Percentiles rank a stretch among this genome's conserved stretches.
Conservation (phyloP, 331 rosid genomes). For the Malus hybrid region DNA sequence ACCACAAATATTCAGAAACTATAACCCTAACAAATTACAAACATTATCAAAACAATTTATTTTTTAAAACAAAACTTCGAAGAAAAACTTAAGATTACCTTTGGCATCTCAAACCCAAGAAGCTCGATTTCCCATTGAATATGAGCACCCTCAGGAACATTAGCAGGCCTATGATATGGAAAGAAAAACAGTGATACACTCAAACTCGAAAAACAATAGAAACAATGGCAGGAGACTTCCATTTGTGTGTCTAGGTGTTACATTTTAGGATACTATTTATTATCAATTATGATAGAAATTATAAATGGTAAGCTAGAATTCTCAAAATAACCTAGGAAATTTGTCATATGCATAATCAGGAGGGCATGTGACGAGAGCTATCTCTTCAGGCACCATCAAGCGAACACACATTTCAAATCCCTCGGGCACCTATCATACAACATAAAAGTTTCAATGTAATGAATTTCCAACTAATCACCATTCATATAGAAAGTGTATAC, state of each 20-base stretch:
- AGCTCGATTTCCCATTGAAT: constrained; percentile 96
- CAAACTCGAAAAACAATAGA: not conserved
- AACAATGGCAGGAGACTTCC: not conserved
- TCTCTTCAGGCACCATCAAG: constrained; percentile 92
- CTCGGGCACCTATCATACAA: constrained; percentile 61
- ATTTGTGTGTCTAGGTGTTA: not conserved
- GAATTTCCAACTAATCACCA: not conserved
- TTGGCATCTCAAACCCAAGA: constrained; percentile 90
- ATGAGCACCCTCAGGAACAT: constrained; percentile 81
- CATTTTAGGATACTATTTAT: not conserved
- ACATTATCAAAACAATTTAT: not conserved
- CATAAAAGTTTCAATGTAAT: not conserved
- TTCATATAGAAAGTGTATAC: not conserved
- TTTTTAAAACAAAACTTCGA: not conserved
- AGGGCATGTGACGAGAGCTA: constrained; percentile 79
- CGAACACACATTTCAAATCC: constrained; percentile 95
- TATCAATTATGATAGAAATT: not conserved
- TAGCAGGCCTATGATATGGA: constrained; percentile 49
- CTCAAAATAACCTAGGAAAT: constrained; percentile 53
- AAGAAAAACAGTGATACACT: constrained; percentile 13
- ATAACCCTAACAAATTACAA: not conserved
- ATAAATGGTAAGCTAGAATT: constrained; percentile 8
- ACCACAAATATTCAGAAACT: not conserved
- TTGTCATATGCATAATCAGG: constrained; percentile 98
- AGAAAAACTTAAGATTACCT: constrained; percentile 30